Base-by-base conservation (phyloP, 768 basidiomycete species). In the Pleurotus giganteus region DNA sequence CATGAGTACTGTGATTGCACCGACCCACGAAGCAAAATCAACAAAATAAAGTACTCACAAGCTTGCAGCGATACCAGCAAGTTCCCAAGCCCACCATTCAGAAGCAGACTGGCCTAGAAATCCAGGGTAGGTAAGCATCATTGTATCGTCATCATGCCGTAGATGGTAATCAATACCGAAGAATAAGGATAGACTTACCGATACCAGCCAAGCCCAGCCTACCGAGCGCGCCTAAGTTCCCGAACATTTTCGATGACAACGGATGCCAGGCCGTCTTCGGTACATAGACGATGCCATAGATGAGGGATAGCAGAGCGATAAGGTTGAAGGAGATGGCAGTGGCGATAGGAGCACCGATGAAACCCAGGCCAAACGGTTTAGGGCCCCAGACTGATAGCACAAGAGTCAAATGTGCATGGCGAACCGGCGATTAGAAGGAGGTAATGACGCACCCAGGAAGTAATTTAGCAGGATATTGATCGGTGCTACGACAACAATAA, bases 391-490 rank as follows among this genome's bases (percentile, higher is more conserved):
- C 83, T 65, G 45, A n/a, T 13, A 28, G 6, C 4, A 23, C 21
- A 15, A 61, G 61, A 32, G 3, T 19, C n/a, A 11, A 27, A 54
- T 24, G 8, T 6, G 8, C 5, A 17, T 6, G 5, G 39, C 6
- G n/a, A 41, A 41, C 15, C 15, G 21, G 43, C 37, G 24, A 19
- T 34, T 11, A n/a, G 2, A 19, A 9, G 13, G 47, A 7, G n/a
- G 19, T 29, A 11, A 27, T 37, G 19, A 59, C 73, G 17, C 62
- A 88, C 88, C 92, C 15, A 98, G 82, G 1, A 91, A 58, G 65
- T 84, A 97, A 65, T 94, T 95, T 7, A 96, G 75, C 4, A 89
- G 55, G 3, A 83, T 83, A 62, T 98, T 98, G 60, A 91, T 71
- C 0, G 94, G 96, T 0, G 94, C 91, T n/a, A 94, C 83, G 21